Evolutionary conservation across 225 moss, liverwort and hornwort species (phyloP), one percentile per base, ranked within the genome.

Genomic region (Bryum argenteum): DNA sequence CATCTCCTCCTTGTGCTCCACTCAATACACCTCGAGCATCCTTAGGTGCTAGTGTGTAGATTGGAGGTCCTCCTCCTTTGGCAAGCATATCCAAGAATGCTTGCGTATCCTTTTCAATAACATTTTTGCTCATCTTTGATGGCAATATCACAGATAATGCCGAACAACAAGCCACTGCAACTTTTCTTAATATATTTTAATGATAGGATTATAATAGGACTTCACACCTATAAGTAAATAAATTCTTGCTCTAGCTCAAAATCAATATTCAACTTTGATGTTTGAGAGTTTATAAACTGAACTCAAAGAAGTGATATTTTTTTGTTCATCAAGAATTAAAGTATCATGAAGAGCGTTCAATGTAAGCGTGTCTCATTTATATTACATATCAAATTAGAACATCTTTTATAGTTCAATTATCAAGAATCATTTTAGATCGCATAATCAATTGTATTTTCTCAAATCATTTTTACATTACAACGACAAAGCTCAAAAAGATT

Each of bases 21-120:
- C 66, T 67, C 0, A 86, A 65, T 0, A 83, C 6, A 0, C 22
- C 58, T 5, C 83, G 65, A 8, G 86, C 86, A 37, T 86, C 83
- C 0, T 78, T 71, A 0, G 83, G 78, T 7, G 80, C 2, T 18
- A 86, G 47, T 41, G 69, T 86, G 3, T 83, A 80, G 11, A 86
- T 83, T 0, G 86, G 82, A 0, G 80, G 80, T 6, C 86, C 83
- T 0, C 78, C 75, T 17, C 17, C 40, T 56, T 78, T 83, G 0
- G 86, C 77, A 12, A 83, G 62, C 51, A 63, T 41, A 6, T 86
- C 50, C 9, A 86, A 22, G 0, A 86, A 86, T 0, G 75, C 70
- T 17, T 80, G 73, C 1, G 86, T 86, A 1, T 83, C 80, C 0
- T 78, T 75, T 61, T 86, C 78, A 15, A 83, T 80, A 22, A 74